Evolutionary conservation across 2,329 filamentous ascomycete genomes (phyloP).

Genomic region (Cladosporium sp.): DNA sequence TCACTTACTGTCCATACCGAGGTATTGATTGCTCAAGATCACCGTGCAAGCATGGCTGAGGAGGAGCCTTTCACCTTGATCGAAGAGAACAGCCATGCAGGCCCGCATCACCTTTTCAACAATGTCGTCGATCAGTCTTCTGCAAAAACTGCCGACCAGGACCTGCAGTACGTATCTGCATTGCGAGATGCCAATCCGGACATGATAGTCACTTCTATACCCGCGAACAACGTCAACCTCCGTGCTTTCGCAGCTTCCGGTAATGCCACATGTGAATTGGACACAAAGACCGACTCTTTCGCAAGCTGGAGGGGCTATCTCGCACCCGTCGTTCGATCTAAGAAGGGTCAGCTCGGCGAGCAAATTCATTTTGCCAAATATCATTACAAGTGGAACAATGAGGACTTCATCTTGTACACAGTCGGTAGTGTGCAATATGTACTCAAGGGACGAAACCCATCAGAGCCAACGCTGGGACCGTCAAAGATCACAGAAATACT

Average conservation of each 20-base stretch:
- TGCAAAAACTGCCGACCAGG: slow-evolving; percentile 33
- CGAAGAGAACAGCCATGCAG: slow-evolving; percentile 16
- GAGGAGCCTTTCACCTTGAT: slow-evolving; percentile 31
- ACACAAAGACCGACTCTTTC: slow-evolving; percentile 33
- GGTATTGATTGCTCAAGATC: too few relatives aligned
- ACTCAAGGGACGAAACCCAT: slow-evolving; percentile 31
- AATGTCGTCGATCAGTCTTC: slow-evolving; percentile 31
- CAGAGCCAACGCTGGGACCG: slow-evolving; percentile 30
- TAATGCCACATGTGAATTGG: slow-evolving; percentile 33
- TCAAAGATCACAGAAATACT: slow-evolving; percentile 33
- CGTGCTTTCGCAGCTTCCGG: slow-evolving; percentile 39
- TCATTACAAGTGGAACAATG: slow-evolving; percentile 32
- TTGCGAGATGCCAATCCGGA: slow-evolving; percentile 33
- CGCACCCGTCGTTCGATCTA: slow-evolving; percentile 25
- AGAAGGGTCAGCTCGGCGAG: slow-evolving; percentile 31
- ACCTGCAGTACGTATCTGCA: slow-evolving; percentile 33
- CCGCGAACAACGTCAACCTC: slow-evolving; percentile 32
- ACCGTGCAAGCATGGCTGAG: not conserved
- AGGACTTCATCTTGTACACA: slow-evolving; percentile 37
- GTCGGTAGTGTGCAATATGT: slow-evolving; percentile 35
- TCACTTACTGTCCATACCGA: too few relatives aligned
- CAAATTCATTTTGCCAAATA: slow-evolving; percentile 36
- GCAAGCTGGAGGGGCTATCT: slow-evolving; percentile 34
- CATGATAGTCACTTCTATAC: slow-evolving; percentile 34
- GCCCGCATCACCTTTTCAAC: slow-evolving; percentile 29